These are phyloP conservation scores for Firmiana major DNA, from an alignment of 345 rosid genomes.

Conservation along the genomic window DNA sequence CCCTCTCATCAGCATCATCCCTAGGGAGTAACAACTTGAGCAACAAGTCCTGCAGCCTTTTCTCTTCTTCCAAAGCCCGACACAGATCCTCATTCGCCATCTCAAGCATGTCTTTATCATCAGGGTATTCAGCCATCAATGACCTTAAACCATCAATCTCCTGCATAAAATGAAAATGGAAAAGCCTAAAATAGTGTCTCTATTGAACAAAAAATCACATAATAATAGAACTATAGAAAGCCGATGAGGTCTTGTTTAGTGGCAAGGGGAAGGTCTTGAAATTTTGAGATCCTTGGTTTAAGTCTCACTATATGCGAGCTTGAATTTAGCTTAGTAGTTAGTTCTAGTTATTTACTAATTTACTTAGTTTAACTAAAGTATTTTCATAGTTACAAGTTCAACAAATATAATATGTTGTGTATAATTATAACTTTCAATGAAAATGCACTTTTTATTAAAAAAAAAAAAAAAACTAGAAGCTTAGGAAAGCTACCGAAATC, in stretches of 20 bases:
- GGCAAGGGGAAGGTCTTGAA: no score
- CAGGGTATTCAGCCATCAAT: conserved; percentile 54
- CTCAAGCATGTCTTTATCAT: conserved; percentile 76
- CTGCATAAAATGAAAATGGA: conserved; percentile 29
- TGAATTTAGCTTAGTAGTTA: no score
- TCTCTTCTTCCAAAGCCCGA: conserved; percentile 59
- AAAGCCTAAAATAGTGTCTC: not conserved
- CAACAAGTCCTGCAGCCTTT: conserved; percentile 61
- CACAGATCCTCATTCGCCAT: conserved; percentile 69
- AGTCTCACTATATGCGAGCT: no score
- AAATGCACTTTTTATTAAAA: no score
- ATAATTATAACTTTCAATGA: no score
- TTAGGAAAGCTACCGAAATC: not conserved
- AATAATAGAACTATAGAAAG: not conserved
- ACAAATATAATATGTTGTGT: no score
- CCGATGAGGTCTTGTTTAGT: no score
- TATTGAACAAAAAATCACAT: not conserved
- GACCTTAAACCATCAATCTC: conserved; percentile 72
- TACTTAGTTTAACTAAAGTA: no score
- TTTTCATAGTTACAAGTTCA: no score
- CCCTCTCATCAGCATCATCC: conserved; percentile 98
- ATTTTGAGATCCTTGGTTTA: no score
- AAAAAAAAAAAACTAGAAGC: no score
- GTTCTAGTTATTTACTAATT: no score
- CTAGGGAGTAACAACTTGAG: conserved; percentile 85